Evolutionary conservation across 2,329 filamentous ascomycete species (phyloP), one percentile per base, ranked within the genome.

Genomic region (Chalaropsis thielavioides): DNA sequence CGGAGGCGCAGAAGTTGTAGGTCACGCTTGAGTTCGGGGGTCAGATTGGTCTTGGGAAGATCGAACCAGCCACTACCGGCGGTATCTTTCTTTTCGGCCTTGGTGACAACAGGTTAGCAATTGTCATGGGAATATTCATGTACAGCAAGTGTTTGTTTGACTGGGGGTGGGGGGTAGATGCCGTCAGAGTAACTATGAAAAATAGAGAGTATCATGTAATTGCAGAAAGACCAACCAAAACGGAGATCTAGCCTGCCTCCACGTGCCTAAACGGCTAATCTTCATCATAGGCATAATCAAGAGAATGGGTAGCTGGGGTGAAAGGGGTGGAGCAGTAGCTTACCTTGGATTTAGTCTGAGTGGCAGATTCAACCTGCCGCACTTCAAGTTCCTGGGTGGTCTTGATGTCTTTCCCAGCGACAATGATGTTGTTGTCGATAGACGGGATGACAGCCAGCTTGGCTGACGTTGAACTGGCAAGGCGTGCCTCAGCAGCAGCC

Each of bases 1-100:
- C 94, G 85, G 87, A 96, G 92, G 69, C 90, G 86, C 67, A 99
- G 79, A 11, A 97, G 79, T 75, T 96, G 91, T 62, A 96, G 79
- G 73, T 99, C 92, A 70, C 90, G 83, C 75, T 92, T 95, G 68
- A 96, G 79, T 72, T 95, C 86, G 8, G 90, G 84, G 0, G 91
- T 96, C 62, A 96, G 76, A 62, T 89, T 80, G 31, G 92, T 96
- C 71, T 86, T 86, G 5, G 92, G 92, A 64, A 99, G 80, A 70
- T 95, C 83, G 77, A 88, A 97, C 92, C 92, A 97, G 66, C 88
- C 80, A 17, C 85, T 76, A 56, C 92, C 94, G 62, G 92, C 88
- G 68, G 86, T 88, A 66, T 79, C 68, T 35, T 62, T 31, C 35
- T 68, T 60, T 49, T 67, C 43, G 31, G 62, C 15, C 65, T 67